Conservation (phyloP, 345 rosid genomes). For the Hevea brasiliensis region DNA sequence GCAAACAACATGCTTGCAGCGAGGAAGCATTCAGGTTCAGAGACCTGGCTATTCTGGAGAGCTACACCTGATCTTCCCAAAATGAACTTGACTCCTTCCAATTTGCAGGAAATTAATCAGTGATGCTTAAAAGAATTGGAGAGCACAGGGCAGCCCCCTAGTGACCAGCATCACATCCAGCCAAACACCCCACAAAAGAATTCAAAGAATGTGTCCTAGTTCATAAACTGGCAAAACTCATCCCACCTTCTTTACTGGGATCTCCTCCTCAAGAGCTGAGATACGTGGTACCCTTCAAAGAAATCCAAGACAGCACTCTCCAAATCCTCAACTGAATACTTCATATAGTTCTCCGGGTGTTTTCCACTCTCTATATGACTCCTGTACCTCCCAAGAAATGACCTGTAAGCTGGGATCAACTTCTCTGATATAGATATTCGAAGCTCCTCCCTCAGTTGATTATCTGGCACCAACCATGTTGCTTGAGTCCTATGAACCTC, state of each 20-base stretch:
- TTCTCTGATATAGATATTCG: constrained; percentile 79
- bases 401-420: constrained; percentile 88
- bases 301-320: constrained; percentile 85
- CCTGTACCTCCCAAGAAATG: constrained; percentile 90
- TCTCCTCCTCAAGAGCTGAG: constrained; percentile 80
- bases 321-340: constrained; percentile 82
- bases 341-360: constrained; percentile 94
- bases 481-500: constrained; percentile 87
- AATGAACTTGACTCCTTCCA: constrained; percentile 14
- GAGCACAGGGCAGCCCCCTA: constrained; percentile 27
- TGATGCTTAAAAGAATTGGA: constrained; percentile 18
- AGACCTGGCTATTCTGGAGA: constrained; percentile 30
- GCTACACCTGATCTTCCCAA: constrained; percentile 17
- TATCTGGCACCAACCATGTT: constrained; percentile 74
- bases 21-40: constrained; percentile 52
- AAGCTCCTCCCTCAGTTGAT: constrained; percentile 88
- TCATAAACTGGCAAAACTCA: constrained; percentile 45
- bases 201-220: constrained; percentile 61
- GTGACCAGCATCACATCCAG: constrained; percentile 34
- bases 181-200: constrained; percentile 53
- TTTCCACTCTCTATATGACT: constrained; percentile 86
- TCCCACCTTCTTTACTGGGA: constrained; percentile 48
- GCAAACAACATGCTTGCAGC: constrained; percentile 49
- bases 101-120: constrained; percentile 14
- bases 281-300: constrained; percentile 79